Evolutionary conservation across 768 basidiomycete genomes (phyloP).

Genomic region (Naganishia vaughanmartiniae): DNA sequence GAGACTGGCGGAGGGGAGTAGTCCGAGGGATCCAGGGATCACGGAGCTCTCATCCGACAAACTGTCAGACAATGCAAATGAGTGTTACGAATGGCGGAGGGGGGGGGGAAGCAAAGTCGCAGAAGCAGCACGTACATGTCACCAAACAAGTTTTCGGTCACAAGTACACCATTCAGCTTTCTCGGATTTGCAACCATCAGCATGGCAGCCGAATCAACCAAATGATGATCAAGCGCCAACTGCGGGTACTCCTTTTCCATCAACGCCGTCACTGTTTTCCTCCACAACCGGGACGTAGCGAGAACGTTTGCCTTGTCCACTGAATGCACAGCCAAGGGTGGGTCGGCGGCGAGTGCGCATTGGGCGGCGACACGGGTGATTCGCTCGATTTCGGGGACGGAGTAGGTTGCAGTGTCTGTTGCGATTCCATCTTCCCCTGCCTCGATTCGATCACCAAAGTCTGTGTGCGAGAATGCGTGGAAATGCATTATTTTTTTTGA

Average conservation of each 20-base stretch:
- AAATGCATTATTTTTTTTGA: too few species aligned
- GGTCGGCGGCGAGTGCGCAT: constrained; percentile 76
- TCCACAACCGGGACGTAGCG: constrained; percentile 89
- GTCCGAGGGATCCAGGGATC: constrained; percentile 93
- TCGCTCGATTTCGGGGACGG: constrained; percentile 81
- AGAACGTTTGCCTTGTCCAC: constrained; percentile 99
- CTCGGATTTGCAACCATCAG: constrained; percentile 81
- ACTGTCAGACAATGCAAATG: constrained; percentile 55
- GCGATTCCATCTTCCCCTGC: constrained; percentile 67
- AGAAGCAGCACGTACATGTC: constrained; percentile 94
- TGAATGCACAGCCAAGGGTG: constrained; percentile 84
- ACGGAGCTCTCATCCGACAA: constrained; percentile 95
- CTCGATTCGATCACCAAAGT: constrained; percentile 92
- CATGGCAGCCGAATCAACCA: constrained; percentile 97
- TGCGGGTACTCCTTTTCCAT: constrained; percentile 82
- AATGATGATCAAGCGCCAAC: constrained; percentile 78
- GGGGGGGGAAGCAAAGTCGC: not conserved
- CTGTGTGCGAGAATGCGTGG: constrained; percentile 27
- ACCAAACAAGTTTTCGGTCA: constrained; percentile 95
- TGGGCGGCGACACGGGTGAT: constrained; percentile 94
- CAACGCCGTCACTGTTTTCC: constrained; percentile 84
- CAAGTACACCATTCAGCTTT: constrained; percentile 89
- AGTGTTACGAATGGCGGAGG: not conserved
- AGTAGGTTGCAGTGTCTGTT: constrained; percentile 92
- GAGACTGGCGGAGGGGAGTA: constrained; percentile 92